Conservation (phyloP, 345 rosid genomes). For the Tarenaya hassleriana region DNA sequence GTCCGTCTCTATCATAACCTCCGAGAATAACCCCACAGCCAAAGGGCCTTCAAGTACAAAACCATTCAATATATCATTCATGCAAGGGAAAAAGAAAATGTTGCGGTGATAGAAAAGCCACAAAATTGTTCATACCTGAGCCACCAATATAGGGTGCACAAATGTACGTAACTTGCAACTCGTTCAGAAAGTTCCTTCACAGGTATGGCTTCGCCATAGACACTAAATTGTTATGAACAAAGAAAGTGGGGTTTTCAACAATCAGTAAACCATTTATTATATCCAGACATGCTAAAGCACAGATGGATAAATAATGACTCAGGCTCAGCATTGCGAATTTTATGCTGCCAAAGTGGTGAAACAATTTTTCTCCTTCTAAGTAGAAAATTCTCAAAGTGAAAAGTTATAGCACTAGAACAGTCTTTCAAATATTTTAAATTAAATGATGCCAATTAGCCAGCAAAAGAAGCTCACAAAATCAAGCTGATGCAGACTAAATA, state of each 20-base stretch:
- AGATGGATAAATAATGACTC: conserved; percentile 3
- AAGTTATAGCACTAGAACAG: background rate
- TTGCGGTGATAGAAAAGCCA: background rate
- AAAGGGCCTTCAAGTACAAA: conserved; percentile 59
- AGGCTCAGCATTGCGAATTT: too few relatives aligned
- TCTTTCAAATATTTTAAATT: background rate
- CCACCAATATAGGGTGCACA: conserved; percentile 99
- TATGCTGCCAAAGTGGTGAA: too few relatives aligned
- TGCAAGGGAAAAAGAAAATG: conserved; percentile 6
- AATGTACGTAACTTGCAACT: conserved; percentile 92
- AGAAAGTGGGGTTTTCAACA: background rate
- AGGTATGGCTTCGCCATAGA: conserved; percentile 83
- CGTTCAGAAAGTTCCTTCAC: conserved; percentile 93
- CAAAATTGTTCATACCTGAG: conserved; percentile 49
- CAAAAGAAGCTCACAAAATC: conserved; percentile 15
- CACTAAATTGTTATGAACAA: conserved; percentile 36
- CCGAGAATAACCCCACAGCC: conserved; percentile 97
- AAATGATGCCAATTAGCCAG: conserved; percentile 3
- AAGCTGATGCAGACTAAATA: background rate
- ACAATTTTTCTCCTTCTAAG: too few relatives aligned
- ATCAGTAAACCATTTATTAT: background rate
- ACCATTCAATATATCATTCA: conserved; percentile 5
- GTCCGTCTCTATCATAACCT: conserved; percentile 97
- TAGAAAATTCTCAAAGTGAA: too few relatives aligned
- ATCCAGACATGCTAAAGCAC: background rate